Evolutionary conservation across 1,284 basidiomycete species (phyloP).

Genomic region (Phaffia rhodozyma): DNA sequence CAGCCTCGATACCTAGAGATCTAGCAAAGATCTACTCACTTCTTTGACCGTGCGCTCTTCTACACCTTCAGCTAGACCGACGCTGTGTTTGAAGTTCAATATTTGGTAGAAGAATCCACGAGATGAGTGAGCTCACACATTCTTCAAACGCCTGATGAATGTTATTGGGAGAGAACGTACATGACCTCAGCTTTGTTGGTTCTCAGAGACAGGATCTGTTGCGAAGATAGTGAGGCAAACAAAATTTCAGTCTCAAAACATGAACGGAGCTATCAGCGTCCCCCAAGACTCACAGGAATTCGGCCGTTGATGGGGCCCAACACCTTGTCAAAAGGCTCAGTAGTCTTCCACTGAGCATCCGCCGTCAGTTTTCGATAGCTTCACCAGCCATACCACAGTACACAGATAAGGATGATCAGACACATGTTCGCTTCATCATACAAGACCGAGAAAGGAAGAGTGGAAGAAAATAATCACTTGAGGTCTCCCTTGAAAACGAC

Average conservation of each 20-base stretch:
- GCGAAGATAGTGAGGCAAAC: too few relatives aligned
- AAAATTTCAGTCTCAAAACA: too few relatives aligned
- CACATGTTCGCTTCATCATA: not conserved
- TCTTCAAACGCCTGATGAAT: not conserved
- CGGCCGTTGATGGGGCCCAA: conserved; percentile 69
- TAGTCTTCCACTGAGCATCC: conserved; percentile 77
- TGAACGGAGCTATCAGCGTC: too few relatives aligned
- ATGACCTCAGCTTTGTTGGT: conserved; percentile 96
- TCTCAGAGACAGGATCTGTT: conserved; percentile 57
- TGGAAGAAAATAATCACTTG: conserved; percentile 47
- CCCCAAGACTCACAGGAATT: conserved; percentile 42
- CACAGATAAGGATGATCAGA: not conserved
- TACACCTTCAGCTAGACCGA: conserved; percentile 55
- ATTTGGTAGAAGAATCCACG: not conserved
- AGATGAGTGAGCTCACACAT: not conserved
- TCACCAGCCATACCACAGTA: not conserved
- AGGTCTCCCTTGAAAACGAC: conserved; percentile 96
- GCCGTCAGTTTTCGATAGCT: conserved; percentile 57
- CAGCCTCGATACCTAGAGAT: too few relatives aligned
- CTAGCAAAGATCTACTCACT: too few relatives aligned
- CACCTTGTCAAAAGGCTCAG: conserved; percentile 63
- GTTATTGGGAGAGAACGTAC: conserved; percentile 21
- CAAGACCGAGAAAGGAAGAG: conserved; percentile 25
- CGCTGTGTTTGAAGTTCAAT: conserved; percentile 25
- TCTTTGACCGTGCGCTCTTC: conserved; percentile 38